Base-by-base conservation (phyloP, 2,329 filamentous ascomycete genomes). In the Epichloe elymi region DNA sequence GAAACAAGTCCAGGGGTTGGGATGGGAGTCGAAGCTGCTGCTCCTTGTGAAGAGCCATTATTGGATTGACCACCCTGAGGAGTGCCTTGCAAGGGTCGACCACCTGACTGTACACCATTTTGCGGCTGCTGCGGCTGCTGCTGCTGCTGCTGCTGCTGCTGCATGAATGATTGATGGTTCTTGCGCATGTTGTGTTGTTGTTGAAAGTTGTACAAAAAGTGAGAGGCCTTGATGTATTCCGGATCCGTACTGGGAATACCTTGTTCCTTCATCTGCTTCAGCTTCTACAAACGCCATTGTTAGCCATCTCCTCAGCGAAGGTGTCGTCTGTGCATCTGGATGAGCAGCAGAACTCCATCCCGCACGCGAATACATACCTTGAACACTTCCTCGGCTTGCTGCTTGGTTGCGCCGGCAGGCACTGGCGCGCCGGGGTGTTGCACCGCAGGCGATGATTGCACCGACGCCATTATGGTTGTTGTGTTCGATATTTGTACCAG, bases 221-320 rank as follows among this genome's bases (percentile, higher is more conserved):
- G 81, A 50, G 88, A 83, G 35, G 83, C 79, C 69, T 93, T 94
- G 61, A 91, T 77, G 61, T 85, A 90, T 65, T 97, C 90, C 44
- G 91, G 91, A 61, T 97, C 89, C 51, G 78, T 85, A 51, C 82
- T 77, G 40, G 87, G 80, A 23, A 94, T 84, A 58, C 90, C 90
- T 60, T 84, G 78, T 51, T 86, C 79, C 69, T 91, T 93, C 86
- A 97, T 89, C 66, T 87, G 81, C 63, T 86, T 85, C 58, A 86
- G 93, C 77, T 88, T 89, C 90, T 96, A 19, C 12, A 41, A 8
- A 44, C 33, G 44, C 19, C 45, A 11, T 36, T 30, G 48, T 55
- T 20, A 50, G 45, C 41, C 19, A 26, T 7, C 40, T 12, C 12
- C 30, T 12, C 39, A 11, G 26, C 30, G 12, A 42, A 5, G 14